Conservation (phyloP, 2,329 filamentous ascomycete genomes). For the Paecilomyces niveus region DNA sequence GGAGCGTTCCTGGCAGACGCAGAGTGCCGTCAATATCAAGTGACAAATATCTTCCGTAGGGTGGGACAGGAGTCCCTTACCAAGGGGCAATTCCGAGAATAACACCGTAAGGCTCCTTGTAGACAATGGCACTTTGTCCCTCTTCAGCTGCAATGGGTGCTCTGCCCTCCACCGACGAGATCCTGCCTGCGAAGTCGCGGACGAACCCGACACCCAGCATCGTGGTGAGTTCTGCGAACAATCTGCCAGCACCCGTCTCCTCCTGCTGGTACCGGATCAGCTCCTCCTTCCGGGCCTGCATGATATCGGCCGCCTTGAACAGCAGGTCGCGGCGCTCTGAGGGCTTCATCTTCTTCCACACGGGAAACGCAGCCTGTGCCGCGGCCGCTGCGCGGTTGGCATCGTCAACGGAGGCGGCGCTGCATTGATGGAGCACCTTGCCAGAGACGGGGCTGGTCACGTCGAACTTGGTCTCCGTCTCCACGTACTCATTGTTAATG, state of each 20-base stretch:
- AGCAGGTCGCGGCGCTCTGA: slow-evolving; percentile 61
- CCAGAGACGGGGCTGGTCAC: slow-evolving; percentile 51
- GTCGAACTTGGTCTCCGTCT: slow-evolving; percentile 33
- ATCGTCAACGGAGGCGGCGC: slow-evolving; percentile 50
- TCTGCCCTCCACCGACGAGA: slow-evolving; percentile 41
- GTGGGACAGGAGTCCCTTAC: slow-evolving; percentile 37
- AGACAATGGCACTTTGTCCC: slow-evolving; percentile 54
- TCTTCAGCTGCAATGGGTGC: slow-evolving; percentile 44
- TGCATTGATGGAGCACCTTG: slow-evolving; percentile 48
- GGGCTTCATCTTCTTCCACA: slow-evolving; percentile 61
- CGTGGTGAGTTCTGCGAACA: slow-evolving; percentile 30
- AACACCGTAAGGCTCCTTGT: slow-evolving; percentile 73
- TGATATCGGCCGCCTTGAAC: slow-evolving; percentile 27
- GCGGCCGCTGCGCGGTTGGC: slow-evolving; percentile 51
- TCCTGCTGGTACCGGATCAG: slow-evolving; percentile 52
- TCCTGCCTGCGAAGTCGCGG: slow-evolving; percentile 46
- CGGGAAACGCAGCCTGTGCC: slow-evolving; percentile 60
- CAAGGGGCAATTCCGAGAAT: slow-evolving; percentile 74
- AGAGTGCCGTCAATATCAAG: neutral
- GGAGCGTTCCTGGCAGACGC: slow-evolving; percentile 45
- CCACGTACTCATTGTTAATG: slow-evolving; percentile 37
- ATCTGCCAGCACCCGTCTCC: slow-evolving; percentile 47
- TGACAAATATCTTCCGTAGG: neutral
- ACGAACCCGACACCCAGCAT: slow-evolving; percentile 30
- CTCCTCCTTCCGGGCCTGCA: slow-evolving; percentile 53